These are phyloP conservation scores for Fermentozyma sake DNA, from an alignment of 1,139 yeast species.

Conservation along the genomic window DNA sequence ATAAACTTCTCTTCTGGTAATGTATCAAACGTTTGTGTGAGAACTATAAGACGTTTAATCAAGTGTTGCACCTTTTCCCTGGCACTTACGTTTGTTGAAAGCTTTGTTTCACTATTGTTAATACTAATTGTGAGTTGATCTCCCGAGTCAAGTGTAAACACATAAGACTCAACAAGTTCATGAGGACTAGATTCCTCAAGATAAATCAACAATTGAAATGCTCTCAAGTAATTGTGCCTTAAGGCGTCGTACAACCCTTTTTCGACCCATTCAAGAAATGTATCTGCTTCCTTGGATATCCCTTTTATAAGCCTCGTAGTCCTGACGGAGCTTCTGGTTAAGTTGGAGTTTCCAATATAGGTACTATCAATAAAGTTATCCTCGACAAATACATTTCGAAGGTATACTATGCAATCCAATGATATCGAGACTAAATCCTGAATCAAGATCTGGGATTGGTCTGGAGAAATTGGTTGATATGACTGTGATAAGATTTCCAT, in stretches of 20 bases:
- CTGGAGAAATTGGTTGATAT: background rate
- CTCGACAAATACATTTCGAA: constrained; percentile 46
- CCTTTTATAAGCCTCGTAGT: constrained; percentile 46
- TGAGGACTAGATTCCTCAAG: constrained; percentile 33
- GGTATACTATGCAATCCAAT: constrained; percentile 3
- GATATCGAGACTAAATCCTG: constrained; percentile 6
- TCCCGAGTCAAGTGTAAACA: constrained; percentile 41
- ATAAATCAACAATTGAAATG: constrained; percentile 43
- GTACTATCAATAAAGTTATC: constrained; percentile 40
- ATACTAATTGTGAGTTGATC: too few species aligned
- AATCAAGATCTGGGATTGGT: constrained; percentile 1
- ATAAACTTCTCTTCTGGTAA: too few species aligned
- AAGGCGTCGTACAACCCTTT: constrained; percentile 44
- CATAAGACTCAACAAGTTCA: constrained; percentile 43
- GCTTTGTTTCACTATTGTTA: too few species aligned
- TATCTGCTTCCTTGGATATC: constrained; percentile 38
- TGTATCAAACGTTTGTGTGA: background rate
- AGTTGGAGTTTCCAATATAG: constrained; percentile 19
- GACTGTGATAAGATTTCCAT: background rate
- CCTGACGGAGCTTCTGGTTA: constrained; percentile 20
- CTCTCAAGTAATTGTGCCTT: constrained; percentile 33
- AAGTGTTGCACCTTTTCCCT: background rate
- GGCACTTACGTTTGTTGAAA: background rate
- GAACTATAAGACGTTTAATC: constrained; percentile 1
- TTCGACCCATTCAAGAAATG: constrained; percentile 48